Evolutionary conservation across 305 asterid species (phyloP).

Genomic region (Fraxinus angustifolia): DNA sequence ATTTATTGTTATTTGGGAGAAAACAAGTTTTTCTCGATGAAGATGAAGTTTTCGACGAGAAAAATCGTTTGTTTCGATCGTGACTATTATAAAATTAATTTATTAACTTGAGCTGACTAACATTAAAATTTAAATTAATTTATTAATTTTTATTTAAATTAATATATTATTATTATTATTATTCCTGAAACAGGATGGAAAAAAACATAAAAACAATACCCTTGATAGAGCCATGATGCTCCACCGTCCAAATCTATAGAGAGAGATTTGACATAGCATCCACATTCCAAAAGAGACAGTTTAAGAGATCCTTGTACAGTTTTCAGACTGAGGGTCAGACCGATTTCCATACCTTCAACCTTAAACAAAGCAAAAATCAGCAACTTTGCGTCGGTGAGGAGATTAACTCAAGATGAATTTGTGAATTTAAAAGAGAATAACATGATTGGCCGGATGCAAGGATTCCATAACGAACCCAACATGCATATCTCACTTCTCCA

Average conservation of each 20-base stretch:
- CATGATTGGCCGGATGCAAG: background rate
- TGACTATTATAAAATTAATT: too few relatives aligned
- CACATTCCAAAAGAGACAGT: conserved; percentile 69
- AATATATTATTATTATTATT: too few relatives aligned
- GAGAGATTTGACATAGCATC: conserved; percentile 65
- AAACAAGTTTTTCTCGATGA: too few relatives aligned
- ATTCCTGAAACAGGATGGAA: background rate
- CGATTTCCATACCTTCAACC: conserved; percentile 85
- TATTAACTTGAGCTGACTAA: too few relatives aligned
- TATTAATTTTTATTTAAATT: too few relatives aligned
- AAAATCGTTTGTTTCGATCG: too few relatives aligned
- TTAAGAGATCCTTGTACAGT: conserved; percentile 59
- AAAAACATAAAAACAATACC: conserved; percentile 39
- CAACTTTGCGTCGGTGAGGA: background rate
- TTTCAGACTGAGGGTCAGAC: conserved; percentile 56
- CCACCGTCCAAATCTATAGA: conserved; percentile 78
- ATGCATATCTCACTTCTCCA: background rate
- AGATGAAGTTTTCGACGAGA: too few relatives aligned
- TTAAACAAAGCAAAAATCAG: conserved; percentile 30
- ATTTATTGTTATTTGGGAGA: too few relatives aligned
- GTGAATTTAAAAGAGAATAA: conserved; percentile 2
- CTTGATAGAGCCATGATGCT: conserved; percentile 96
- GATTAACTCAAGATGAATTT: background rate
- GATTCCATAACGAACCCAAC: background rate
- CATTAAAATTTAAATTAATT: too few relatives aligned